Conservation (phyloP, 305 asterid species). For the Rubia occidens region DNA sequence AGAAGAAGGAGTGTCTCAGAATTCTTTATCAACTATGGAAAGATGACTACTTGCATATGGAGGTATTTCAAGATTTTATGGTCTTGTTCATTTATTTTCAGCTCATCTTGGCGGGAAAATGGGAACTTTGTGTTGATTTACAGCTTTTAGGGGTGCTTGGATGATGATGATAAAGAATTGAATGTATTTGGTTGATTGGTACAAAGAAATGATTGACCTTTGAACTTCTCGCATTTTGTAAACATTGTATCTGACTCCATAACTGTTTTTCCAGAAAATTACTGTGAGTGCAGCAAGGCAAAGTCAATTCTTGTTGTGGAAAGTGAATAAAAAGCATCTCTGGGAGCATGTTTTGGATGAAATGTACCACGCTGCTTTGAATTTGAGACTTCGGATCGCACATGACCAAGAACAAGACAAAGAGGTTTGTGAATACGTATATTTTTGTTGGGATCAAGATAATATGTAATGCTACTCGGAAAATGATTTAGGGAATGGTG, state of each 20-base stretch:
- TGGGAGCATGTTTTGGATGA: slow-evolving; percentile 53
- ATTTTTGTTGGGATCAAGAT: background rate
- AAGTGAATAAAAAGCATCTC: slow-evolving; percentile 35
- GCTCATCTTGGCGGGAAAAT: background rate
- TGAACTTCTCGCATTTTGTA: background rate
- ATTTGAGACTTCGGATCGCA: slow-evolving; percentile 60
- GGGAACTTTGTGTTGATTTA: background rate
- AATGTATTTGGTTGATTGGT: background rate
- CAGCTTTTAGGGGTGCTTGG: background rate
- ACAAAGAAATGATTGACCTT: background rate
- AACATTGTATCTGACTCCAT: background rate
- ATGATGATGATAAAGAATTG: no score
- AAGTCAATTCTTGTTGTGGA: slow-evolving; percentile 42
- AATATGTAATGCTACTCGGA: background rate
- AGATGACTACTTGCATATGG: slow-evolving; percentile 66
- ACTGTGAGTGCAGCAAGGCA: slow-evolving; percentile 29
- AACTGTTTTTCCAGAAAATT: slow-evolving; percentile 41
- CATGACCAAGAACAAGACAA: slow-evolving; percentile 56
- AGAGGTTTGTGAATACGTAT: slow-evolving; percentile 38
- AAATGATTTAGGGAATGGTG: background rate
- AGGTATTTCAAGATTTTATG: slow-evolving; percentile 38
- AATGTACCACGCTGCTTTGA: slow-evolving; percentile 77
- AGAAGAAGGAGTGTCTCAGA: slow-evolving; percentile 61
- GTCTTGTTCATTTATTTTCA: slow-evolving; percentile 1
- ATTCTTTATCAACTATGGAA: slow-evolving; percentile 77